Base-by-base conservation (phyloP, 2,329 filamentous ascomycete species). In the Alternaria gansuensis region DNA sequence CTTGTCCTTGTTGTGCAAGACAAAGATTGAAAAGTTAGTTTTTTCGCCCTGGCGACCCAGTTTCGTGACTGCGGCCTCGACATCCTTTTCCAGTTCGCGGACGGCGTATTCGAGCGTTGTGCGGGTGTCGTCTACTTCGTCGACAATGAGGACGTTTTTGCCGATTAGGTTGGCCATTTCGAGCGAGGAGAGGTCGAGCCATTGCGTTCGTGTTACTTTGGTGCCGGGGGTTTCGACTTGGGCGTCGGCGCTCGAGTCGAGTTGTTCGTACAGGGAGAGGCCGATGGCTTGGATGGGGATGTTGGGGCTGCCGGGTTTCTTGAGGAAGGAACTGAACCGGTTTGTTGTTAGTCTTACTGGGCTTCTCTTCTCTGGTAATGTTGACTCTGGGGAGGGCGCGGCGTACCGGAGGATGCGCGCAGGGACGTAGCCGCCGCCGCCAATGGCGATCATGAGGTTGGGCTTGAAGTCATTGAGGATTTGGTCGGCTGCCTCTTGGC, bases 251-350 rank as follows among this genome's bases (percentile, higher is more conserved):
- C 82, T 82, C 58, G 86, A 46, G 52, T 33, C 84, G 63, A 98
- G 89, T 64, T 88, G 85, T 82, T 99, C 95, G 84, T 99, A 99
- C 55, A 99, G 89, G 23, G 94, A 98, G 65, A 99, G 90, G 48
- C 95, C 95, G 78, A 99, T 99, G 66, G 95, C 95, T 85, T 99
- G 95, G 80, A 99, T 99, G 68, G 95, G 94, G 75, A 99, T 99
- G 83, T 99, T 99, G 80, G 93, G 88, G 63, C 84, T 86, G 70
- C 90, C 92, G 60, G 91, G 85, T 77, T 88, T 87, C 85, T 96
- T 97, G 79, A 99, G 90, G 85, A 99, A 99, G 21, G 95, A 98
- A 82, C 69, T 73, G 54, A 4, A 26, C 31, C 10, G 31, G 29
- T 17, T 17, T 17, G 17, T 21, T 36, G n/a, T 61, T 50, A 48